Base-by-base conservation (phyloP, 345 rosid genomes). In the Pistacia atlantica region DNA sequence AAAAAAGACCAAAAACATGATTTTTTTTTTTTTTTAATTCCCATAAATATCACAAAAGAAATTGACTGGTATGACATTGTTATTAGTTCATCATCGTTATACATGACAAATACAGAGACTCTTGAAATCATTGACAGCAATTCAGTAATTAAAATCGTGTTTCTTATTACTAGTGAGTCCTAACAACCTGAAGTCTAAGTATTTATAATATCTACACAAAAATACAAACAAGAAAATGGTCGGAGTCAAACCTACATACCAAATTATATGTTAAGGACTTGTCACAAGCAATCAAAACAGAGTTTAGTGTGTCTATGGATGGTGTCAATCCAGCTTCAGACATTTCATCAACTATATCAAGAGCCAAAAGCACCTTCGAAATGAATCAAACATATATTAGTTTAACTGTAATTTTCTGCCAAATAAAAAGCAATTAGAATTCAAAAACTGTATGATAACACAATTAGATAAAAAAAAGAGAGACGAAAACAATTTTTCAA, bases 261-360 rank as follows among this genome's bases (percentile, higher is more conserved):
- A 92, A 79, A 84, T 79, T 81, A 85, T 77, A 89, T 75, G 92
- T 97, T 54, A 80, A 76, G 83, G 76, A 81, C 66, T 85, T 90
- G 42, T 93, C 97, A 76, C 78, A 62, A 48, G 91, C 87, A 82
- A 49, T 86, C 72, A 93, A 70, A 72, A 93, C 61, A 35, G 85
- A 73, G 71, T 90, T 80, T 65, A 96, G 62, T 18, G 80, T 80
- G 77, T 81, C 82, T 38, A 88, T 65, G 5, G 93, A 85, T 81
- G 91, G 51, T 48, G 81, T 66, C 79, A 88, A 75, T 71, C 89
- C 93, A 48, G 37, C 89, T 76, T 87, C 84, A 79, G 82, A 81
- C 89, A 93, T 89, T 81, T 86, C 78, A 42, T 92, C 90, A 51
- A 83, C 88, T 57, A 91, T 48, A 79, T 90, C 95, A 83, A 96